Evolutionary conservation across 208 protist species (phyloP).

Genomic region (Trypanosoma scelopori): DNA sequence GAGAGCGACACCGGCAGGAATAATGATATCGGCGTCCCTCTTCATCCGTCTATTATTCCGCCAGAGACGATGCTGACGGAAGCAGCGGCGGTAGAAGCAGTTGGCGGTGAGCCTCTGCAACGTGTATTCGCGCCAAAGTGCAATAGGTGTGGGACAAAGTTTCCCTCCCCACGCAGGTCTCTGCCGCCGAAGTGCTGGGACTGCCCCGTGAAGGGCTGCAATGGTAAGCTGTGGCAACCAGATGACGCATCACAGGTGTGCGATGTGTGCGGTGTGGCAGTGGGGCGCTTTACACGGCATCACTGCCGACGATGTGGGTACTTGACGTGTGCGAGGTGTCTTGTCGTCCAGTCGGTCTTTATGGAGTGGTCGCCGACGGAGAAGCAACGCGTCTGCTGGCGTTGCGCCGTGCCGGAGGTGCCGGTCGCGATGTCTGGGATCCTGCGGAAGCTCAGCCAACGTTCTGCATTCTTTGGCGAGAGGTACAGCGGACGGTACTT

Average conservation of each 20-base stretch:
- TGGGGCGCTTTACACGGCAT: conserved; percentile 25
- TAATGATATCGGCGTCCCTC: too few species aligned
- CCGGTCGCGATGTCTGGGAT: conserved; percentile 10
- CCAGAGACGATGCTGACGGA: neutral
- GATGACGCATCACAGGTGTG: conserved; percentile 19
- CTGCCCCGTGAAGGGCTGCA: conserved; percentile 15
- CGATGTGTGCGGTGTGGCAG: conserved; percentile 6
- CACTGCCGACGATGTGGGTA: conserved; percentile 31
- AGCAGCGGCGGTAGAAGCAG: neutral
- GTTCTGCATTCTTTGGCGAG: conserved; percentile 21
- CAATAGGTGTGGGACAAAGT: conserved; percentile 1
- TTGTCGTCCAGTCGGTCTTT: conserved; percentile 14
- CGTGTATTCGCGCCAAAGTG: conserved; percentile 21
- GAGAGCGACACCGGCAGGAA: too few species aligned
- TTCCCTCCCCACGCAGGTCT: conserved; percentile 4
- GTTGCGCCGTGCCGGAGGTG: conserved; percentile 19
- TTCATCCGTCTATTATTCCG: too few species aligned
- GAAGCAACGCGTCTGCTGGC: conserved; percentile 25
- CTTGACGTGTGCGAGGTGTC: conserved; percentile 23
- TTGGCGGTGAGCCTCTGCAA: neutral
- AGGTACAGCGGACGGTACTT: conserved; percentile 18
- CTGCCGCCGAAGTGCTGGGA: conserved; percentile 20
- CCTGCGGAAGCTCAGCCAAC: conserved; percentile 21
- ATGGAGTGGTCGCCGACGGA: conserved; percentile 15
- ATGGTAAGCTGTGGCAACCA: conserved; percentile 25